Evolutionary conservation across 2,329 filamentous ascomycete species (phyloP).

Genomic region (Cladosporium oxysporum): DNA sequence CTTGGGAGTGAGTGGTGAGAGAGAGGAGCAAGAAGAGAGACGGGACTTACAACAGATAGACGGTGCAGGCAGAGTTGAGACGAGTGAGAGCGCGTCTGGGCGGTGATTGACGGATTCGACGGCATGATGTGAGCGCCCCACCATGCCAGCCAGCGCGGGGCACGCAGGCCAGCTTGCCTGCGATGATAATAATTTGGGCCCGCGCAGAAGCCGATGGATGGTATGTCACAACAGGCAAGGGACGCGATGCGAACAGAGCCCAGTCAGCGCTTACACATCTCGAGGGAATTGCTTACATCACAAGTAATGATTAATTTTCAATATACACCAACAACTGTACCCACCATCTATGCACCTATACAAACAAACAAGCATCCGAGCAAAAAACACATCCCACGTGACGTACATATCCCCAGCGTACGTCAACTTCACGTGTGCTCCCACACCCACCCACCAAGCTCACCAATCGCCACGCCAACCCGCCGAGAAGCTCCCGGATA

Average conservation of each 20-base stretch:
- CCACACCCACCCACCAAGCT: background rate
- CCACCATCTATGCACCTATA: too few relatives aligned
- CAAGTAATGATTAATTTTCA: too few relatives aligned
- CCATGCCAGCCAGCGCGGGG: background rate
- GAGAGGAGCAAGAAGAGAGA: background rate
- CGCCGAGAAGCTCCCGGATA: constrained; percentile 19
- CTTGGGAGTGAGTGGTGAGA: background rate
- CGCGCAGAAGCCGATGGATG: constrained; percentile 4
- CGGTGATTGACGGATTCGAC: constrained; percentile 5
- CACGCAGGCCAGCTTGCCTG: background rate
- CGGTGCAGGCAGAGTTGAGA: background rate
- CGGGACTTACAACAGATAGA: background rate
- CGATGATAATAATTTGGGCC: background rate
- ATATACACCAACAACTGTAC: too few relatives aligned
- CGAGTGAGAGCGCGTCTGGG: background rate
- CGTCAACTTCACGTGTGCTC: constrained; percentile 5
- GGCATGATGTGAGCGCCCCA: background rate
- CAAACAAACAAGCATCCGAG: background rate
- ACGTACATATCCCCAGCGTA: background rate
- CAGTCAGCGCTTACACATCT: constrained; percentile 5
- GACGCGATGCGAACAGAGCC: background rate
- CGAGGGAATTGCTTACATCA: background rate
- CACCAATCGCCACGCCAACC: constrained; percentile 1
- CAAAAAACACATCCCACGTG: background rate
- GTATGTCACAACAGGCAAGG: background rate